Evolutionary conservation across 257 asterid species (phyloP), one percentile per base, ranked within the genome.

Genomic region (Lycium ferocissimum): DNA sequence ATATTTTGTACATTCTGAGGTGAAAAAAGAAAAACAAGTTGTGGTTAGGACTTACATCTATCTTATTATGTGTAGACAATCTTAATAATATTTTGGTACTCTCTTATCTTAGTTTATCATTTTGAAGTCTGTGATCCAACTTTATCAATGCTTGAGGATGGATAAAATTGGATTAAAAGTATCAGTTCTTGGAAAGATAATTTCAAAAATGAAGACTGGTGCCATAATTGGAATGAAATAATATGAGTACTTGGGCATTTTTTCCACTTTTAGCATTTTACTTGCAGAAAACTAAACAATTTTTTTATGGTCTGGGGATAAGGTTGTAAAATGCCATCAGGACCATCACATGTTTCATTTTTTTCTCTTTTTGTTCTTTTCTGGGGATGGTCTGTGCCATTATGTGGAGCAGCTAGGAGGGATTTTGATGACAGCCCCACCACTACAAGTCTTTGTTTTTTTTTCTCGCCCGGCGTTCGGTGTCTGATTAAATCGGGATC

Each of bases 341-440:
- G 89, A 70, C 87, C 86, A 81, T 80, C 86, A 66, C 33, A 67
- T 85, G 76, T 43, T 73, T 75, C 65, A 37, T 2, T 85, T 59
- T 49, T 43, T 3, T 63, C 85, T 80, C 72, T 66, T 83, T 85
- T 87, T 87, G 87, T 85, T 83, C 76, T 82, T 81, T 83, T 59
- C 80, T 82, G 86, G 38, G 22, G 58, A 83, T 40, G 43, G 57
- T 83, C 43, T 85, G 70, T 70, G 62, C 83, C 83, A 59, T 72
- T 83, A 37, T 38, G 83, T 83, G 87, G 82, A 53, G 82, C 72
- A 53, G 58, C 87, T 86, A 76, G 84, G 63, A 53, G 17, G 79
- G 73, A 9, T 71, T 65, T 57, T 51, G 84, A 73, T 87, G 45
- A 83, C 82, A 57, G 58, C 69, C 84, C 56, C 86, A 62, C 86